Base-by-base conservation (phyloP, 2,329 filamentous ascomycete genomes). In the Botryosphaeria dothidea region DNA sequence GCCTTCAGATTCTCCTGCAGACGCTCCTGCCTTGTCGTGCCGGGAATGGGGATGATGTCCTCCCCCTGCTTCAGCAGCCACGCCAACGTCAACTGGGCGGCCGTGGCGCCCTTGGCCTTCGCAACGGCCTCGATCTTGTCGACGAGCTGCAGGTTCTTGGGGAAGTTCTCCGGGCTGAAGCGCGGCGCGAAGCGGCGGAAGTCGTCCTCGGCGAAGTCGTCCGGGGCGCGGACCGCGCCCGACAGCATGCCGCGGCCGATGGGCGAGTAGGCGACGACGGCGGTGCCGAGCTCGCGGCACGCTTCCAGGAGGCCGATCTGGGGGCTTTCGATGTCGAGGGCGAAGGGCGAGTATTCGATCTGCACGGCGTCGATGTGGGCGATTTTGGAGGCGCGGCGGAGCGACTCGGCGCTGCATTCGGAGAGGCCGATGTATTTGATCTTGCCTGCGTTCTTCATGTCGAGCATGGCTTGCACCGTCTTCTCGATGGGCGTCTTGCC, bases 11-110 rank as follows among this genome's bases (percentile, higher is more conserved):
- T 77, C 68, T 77, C 75, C 62, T 72, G 71, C 45, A 77, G 46
- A 25, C 73, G 68, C 25, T 72, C 67, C 3, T 71, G 8, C 65
- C 69, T 73, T 8, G 73, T 76, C 11, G 74, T 77, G 13, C 85
- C 85, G 0, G 84, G 84, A 65, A 85, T 90, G 0, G 88, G 85
- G 69, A 87, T 83, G 77, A 71, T 74, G 60, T 80, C 75, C 8
- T 77, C 73, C 2, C 82, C 77, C 64, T 79, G 77, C 6, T 70
- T 71, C 66, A 78, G 27, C 45, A 79, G 54, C 76, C 78, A 79
- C 6, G 76, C 75, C n/a, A 80, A 66, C 1, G 85, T 83, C 34
- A 91, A 71, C 71, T 91, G 84, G 1, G 80, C 81, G 0, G 85
- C 69, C 0, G 87, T 88, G 51, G 79, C 81, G 3, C 78, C 81